Conservation (phyloP, 2,329 filamentous ascomycete species). For the Hymenoscyphus albidus region DNA sequence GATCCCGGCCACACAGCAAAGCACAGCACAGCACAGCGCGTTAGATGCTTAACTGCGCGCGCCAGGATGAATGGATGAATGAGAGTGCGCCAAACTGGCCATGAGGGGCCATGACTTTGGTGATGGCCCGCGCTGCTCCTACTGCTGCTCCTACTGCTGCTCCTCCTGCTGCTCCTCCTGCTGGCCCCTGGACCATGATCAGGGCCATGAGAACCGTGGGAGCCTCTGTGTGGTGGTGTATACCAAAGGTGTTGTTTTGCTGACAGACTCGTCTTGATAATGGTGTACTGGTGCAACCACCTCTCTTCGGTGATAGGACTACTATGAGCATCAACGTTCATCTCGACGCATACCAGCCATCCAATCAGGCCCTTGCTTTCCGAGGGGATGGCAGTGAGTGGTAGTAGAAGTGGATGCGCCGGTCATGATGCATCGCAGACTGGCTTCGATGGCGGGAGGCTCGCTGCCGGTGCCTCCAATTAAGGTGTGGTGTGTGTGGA, state of each 20-base stretch:
- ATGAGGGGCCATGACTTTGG: background rate
- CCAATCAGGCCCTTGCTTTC: background rate
- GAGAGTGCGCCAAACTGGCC: background rate
- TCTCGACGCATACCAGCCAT: background rate
- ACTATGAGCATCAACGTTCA: background rate
- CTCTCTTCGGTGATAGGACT: background rate
- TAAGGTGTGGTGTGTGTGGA: background rate
- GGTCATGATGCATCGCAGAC: background rate
- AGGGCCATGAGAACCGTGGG: background rate
- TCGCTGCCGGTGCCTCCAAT: background rate
- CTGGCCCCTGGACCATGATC: background rate
- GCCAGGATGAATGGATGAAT: conserved; percentile 11
- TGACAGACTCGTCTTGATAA: background rate
- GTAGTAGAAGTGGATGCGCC: background rate
- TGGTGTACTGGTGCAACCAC: background rate
- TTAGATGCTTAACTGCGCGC: conserved; percentile 5
- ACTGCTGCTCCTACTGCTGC: no score
- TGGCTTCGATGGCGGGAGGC: background rate
- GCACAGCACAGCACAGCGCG: background rate
- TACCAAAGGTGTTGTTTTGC: background rate
- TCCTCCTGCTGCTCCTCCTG: background rate
- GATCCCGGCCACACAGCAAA: background rate
- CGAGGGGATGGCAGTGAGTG: background rate
- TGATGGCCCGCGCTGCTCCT: background rate
- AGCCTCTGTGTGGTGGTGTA: background rate